Evolutionary conservation across 352 stramenopile species (phyloP).

Genomic region (Lagenidium giganteum): DNA sequence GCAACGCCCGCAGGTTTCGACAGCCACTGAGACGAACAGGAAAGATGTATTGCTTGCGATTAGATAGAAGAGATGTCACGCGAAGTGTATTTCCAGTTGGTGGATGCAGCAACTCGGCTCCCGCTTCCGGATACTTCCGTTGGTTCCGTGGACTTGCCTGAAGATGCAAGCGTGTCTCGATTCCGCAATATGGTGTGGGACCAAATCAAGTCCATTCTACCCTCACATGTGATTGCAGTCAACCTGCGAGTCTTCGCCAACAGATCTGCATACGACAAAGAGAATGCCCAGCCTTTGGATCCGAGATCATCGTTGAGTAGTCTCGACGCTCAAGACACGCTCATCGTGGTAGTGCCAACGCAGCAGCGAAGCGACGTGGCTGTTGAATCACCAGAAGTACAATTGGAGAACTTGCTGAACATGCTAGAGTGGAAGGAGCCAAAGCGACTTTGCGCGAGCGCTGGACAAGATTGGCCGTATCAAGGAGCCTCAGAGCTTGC

Average conservation of each 20-base stretch:
- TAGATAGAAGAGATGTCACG: neutral
- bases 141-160: neutral
- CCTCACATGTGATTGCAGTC: constrained; percentile 3
- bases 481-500: constrained; percentile 5
- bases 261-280: neutral
- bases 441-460: constrained; percentile 5
- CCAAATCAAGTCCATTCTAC: constrained; percentile 4
- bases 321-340: neutral
- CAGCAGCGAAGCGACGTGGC: constrained; percentile 1
- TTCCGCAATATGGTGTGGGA: neutral
- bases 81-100: constrained; percentile 1
- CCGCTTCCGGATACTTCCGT: neutral
- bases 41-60: no score
- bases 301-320: constrained; percentile 1
- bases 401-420: constrained; percentile 8
- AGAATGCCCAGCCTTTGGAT: constrained; percentile 1
- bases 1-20: no score
- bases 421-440: constrained; percentile 13
- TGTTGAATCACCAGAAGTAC: constrained; percentile 2
- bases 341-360: no score
- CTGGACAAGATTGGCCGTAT: constrained; percentile 8
- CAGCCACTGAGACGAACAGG: no score
- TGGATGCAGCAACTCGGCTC: neutral
- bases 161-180: neutral
- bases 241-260: constrained; percentile 1